These are phyloP conservation scores for Stromatinia cepivora DNA, from an alignment of 2,329 filamentous ascomycete genomes.

Conservation along the genomic window DNA sequence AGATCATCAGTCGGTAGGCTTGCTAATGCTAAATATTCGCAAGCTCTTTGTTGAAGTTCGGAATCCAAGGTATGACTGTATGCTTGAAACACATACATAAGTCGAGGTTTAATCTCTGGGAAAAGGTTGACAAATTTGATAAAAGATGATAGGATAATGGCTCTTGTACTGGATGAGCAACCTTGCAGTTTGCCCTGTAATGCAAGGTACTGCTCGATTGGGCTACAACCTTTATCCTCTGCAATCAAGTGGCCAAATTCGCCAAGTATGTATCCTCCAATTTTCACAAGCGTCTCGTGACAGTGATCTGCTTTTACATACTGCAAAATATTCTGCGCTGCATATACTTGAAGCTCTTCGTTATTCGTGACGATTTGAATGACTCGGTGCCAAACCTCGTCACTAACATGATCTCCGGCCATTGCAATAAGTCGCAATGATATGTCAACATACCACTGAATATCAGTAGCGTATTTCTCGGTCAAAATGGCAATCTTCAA, in stretches of 20 bases:
- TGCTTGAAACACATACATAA: constrained; percentile 83
- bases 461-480: constrained; percentile 96
- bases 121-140: constrained; percentile 98
- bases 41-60: constrained; percentile 93
- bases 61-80: constrained; percentile 95
- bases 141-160: constrained; percentile 92
- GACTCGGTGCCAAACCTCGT: constrained; percentile 98
- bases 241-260: constrained; percentile 97
- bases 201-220: constrained; percentile 95
- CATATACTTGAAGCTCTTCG: constrained; percentile 95
- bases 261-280: constrained; percentile 91
- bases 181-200: constrained; percentile 86
- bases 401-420: constrained; percentile 97
- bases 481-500: constrained; percentile 97
- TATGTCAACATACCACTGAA: constrained; percentile 99
- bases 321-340: constrained; percentile 86
- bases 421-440: constrained; percentile 91
- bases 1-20: constrained; percentile 87
- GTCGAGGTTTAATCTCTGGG: constrained; percentile 95
- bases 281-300: constrained; percentile 96
- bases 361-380: constrained; percentile 99
- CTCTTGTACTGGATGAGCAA: constrained; percentile 85
- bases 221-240: constrained; percentile 86
- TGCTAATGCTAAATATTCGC: constrained; percentile 87
- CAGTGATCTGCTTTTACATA: constrained; percentile 92